Base-by-base conservation (phyloP, 192 early-diverging fungal species). In the Ramicandelaber brevisporus region DNA sequence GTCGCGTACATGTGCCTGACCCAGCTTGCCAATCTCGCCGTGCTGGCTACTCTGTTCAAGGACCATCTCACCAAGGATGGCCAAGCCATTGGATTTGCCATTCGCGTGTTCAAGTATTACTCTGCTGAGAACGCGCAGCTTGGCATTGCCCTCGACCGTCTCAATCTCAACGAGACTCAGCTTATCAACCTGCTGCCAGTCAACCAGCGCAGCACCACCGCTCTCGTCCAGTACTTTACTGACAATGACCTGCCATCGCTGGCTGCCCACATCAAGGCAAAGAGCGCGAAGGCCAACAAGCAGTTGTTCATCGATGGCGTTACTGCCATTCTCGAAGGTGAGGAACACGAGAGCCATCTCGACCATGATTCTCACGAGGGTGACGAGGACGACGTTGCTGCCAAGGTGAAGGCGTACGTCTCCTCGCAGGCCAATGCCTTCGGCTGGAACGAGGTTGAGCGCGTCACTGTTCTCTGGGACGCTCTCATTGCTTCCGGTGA, bases 41-140 rank as follows among this genome's bases (percentile, higher is more conserved):
- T 81, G 5, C 61, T 95, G 34, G 61, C 49, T 21, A 60, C 63
- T 24, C 47, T 89, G 33, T 65, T 80, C 40, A 85, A 87, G 57
- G 89, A 95, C 38, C 82, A 95, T 44, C 60, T 95, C 44, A 79
- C 87, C 40, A 87, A 84, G 56, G 84, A 88, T 40, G 83, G 80
- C 18, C 61, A 69, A 13, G 65, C 79, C 8, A 54, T 92, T 26
- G 56, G 65, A 21, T 95, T 92, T 48, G 51, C 73, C 21, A 95
- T 86, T 6, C 47, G 66, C 14, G 63, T 83, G 18, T 68, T 92
- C 59, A 63, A 76, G 28, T 66, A 70, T 16, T 79, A 72, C 50
- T 53, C 89, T 33, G 46, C 55, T 21, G 73, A 78, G 33, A 75
- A 83, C 28, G 57, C 33, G 17, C 76, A 85, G 37, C 57, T 95